A percentile compares a stretch with the other conserved stretches of the same genome.
Evolutionary conservation across 306 rosid species (phyloP).

Genomic region (Sechiopsis laciniata): DNA sequence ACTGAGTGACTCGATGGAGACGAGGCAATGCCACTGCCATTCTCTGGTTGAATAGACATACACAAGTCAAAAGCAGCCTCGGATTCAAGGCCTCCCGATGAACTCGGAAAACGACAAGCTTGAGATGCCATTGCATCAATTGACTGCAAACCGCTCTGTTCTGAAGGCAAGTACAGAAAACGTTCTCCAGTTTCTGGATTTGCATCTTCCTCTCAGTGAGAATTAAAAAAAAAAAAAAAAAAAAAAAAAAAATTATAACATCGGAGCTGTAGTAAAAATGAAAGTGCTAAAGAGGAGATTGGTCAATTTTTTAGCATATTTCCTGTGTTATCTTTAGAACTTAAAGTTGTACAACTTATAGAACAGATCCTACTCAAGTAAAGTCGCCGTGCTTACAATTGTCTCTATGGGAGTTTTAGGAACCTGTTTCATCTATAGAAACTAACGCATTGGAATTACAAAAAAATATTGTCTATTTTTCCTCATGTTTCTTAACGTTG

Average conservation of each 20-base stretch:
- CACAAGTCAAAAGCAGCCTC: constrained; percentile 34
- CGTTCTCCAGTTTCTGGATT: constrained; percentile 56
- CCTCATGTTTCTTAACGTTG: neutral
- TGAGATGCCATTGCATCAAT: constrained; percentile 47
- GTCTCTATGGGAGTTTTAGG: neutral
- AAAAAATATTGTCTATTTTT: neutral
- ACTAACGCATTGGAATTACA: neutral
- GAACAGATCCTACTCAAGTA: neutral
- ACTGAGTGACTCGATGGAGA: constrained; percentile 34
- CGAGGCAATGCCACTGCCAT: constrained; percentile 26
- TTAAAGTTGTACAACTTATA: neutral
- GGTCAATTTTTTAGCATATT: too few species aligned
- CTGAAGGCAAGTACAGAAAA: constrained; percentile 41
- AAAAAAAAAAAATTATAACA: neutral
- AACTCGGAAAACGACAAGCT: constrained; percentile 40
- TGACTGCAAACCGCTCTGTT: constrained; percentile 47
- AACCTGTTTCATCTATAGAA: neutral
- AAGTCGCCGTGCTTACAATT: neutral
- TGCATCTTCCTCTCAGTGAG: constrained; percentile 49
- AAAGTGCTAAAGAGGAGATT: too few species aligned
- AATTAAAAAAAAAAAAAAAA: too few species aligned
- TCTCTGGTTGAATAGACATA: constrained; percentile 34
- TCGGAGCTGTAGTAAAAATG: neutral
- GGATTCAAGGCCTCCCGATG: constrained; percentile 35
- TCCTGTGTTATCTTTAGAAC: neutral